Evolutionary conservation across 768 basidiomycete species (phyloP), one percentile per base, ranked within the genome.

Genomic region (Coprinopsis cinerea): DNA sequence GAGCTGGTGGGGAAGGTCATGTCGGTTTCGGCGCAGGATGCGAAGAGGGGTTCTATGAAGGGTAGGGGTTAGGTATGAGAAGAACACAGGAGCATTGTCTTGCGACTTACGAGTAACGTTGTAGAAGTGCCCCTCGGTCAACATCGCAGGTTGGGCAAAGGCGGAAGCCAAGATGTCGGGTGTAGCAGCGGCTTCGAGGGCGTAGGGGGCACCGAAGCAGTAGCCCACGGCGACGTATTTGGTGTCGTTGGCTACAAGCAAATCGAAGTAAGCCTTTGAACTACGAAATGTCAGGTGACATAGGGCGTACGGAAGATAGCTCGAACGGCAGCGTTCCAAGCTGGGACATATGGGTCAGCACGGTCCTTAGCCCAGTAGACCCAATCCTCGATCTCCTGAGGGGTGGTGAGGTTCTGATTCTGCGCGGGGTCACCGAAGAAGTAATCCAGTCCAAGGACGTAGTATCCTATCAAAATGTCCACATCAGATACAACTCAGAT

Each of bases 361-460:
- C 81, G 74, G 13, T 66, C 63, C 20, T 61, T 54, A 26, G 61
- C 60, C 15, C 57, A 57, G 39, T 66, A 69, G 1, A 49, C 55
- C 14, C 71, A 62, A 79, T 81, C 83, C 0, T 63, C 65, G 1
- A 52, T 32, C 28, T 67, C 64, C 48, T 74, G 64, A 37, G 70
- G 73, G 24, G 52, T 60, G 11, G 67, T 63, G 27, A 73, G 24
- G 9, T 15, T 14, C 17, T 63, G 59, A 1, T 55, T 48, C 14
- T 72, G 56, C 1, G 83, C 55, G 10, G 75, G 67, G 47, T 83
- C 78, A 2, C 82, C 80, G 41, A 82, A 71, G 62, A 85, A 82
- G 61, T 82, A 84, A 52, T 85, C 83, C 30, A 77, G 60, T 2
- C 79, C 81, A 2, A 83, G 61, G 3, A 84, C 81, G 39, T 69